Conservation (phyloP, 2,329 filamentous ascomycete genomes). For the Exophiala xenobiotica region DNA sequence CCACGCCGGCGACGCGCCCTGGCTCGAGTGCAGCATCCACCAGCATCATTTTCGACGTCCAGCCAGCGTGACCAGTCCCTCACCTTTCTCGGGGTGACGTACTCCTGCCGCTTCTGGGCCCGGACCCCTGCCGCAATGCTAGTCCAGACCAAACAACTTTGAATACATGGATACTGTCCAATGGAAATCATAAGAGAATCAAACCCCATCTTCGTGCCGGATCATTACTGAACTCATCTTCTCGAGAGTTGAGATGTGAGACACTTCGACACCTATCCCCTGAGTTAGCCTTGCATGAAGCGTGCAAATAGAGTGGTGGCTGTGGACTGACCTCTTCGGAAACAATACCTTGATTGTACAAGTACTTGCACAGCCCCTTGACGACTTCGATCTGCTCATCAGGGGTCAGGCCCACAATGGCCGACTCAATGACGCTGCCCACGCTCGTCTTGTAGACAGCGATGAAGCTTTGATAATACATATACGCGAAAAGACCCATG, state of each 20-base stretch:
- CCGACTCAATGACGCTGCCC: constrained; percentile 83
- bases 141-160: constrained; percentile 10
- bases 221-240: constrained; percentile 9
- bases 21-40: not conserved
- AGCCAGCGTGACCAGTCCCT: not conserved
- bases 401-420: constrained; percentile 80
- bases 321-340: constrained; percentile 50
- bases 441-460: constrained; percentile 82
- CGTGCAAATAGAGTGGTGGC: not conserved
- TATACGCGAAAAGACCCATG: constrained; percentile 97
- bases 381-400: constrained; percentile 87
- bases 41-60: not conserved
- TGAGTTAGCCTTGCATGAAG: constrained; percentile 12
- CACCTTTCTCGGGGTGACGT: not conserved
- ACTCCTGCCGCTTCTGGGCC: not conserved
- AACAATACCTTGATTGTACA: constrained; percentile 63
- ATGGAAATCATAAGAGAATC: constrained; percentile 9
- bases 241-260: constrained; percentile 18
- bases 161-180: not conserved
- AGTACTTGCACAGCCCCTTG: constrained; percentile 60
- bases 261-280: constrained; percentile 19
- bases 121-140: constrained; percentile 24
- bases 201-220: constrained; percentile 4
- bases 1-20: not conserved
- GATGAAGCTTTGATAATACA: constrained; percentile 98